A percentile compares a stretch with the other conserved stretches of the same genome.
phyloP scores from a whole-genome alignment of 2,329 filamentous ascomycete species.

The Diaporthe helianthi region DNA sequence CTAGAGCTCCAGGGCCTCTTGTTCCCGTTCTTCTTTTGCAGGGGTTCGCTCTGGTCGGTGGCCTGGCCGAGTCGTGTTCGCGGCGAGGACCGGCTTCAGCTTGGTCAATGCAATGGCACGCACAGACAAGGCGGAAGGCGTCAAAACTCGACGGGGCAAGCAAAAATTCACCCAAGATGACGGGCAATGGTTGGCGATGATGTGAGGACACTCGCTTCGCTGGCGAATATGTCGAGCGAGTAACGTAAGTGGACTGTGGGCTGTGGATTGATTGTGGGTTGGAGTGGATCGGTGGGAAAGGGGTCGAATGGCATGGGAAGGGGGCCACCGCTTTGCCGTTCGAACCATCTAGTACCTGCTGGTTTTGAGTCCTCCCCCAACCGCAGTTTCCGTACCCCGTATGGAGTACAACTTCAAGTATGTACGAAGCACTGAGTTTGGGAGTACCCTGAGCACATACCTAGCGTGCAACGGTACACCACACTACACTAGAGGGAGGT shows the following conservation, averaged over 20 bases:
- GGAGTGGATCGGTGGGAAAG: slow-evolving; percentile 15
- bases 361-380: too few species aligned
- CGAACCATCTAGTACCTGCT: too few species aligned
- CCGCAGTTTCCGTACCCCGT: too few species aligned
- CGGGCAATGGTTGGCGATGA: not conserved
- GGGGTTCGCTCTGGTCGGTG: not conserved
- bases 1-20: not conserved
- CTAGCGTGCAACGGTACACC: too few species aligned
- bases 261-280: not conserved
- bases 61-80: slow-evolving; percentile 18
- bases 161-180: not conserved
- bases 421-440: too few species aligned
- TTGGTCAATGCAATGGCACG: slow-evolving; percentile 13
- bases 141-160: slow-evolving; percentile 6
- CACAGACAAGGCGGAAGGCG: slow-evolving; percentile 15
- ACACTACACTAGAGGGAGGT: too few species aligned
- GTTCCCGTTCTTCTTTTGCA: not conserved
- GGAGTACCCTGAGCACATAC: too few species aligned
- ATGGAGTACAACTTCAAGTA: too few species aligned
- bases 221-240: not conserved
- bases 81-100: slow-evolving; percentile 13
- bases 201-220: slow-evolving; percentile 15
- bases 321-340: too few species aligned
- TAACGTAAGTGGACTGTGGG: not conserved
- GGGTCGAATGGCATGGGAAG: not conserved